Evolutionary conservation across 2,329 filamentous ascomycete genomes (phyloP).

Genomic region (Thelonectria rubi): DNA sequence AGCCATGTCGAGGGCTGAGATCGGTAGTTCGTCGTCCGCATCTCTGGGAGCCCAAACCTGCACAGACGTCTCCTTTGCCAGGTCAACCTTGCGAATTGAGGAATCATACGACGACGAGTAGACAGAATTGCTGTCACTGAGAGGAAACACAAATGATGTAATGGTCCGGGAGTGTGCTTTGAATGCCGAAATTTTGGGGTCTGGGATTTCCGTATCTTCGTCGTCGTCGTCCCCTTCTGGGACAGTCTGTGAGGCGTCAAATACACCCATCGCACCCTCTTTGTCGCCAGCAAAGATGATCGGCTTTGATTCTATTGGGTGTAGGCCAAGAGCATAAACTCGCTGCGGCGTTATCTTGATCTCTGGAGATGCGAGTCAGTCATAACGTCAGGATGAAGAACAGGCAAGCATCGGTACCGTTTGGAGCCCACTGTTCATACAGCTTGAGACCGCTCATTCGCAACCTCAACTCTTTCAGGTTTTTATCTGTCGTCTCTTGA

Average conservation of each 20-base stretch:
- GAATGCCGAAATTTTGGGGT: conserved; percentile 86
- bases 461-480: conserved; percentile 75
- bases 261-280: conserved; percentile 87
- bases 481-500: conserved; percentile 79
- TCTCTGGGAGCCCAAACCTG: conserved; percentile 83
- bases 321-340: conserved; percentile 87
- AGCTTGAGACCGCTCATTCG: conserved; percentile 80
- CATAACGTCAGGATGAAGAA: not conserved
- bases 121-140: conserved; percentile 75
- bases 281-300: conserved; percentile 96
- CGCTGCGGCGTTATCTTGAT: conserved; percentile 92
- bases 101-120: conserved; percentile 94
- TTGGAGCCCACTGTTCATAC: conserved; percentile 86
- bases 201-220: conserved; percentile 71
- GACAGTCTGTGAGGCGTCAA: conserved; percentile 81
- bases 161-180: conserved; percentile 93
- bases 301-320: conserved; percentile 85
- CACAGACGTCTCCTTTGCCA: conserved; percentile 79
- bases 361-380: conserved; percentile 56
- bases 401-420: conserved; percentile 61
- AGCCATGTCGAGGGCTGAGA: conserved; percentile 86
- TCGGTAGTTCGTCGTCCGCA: conserved; percentile 74
- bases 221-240: conserved; percentile 71
- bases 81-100: conserved; percentile 85
- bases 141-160: conserved; percentile 81